Conservation (phyloP, 768 basidiomycete genomes). For the Leccinum aurantiacum region DNA sequence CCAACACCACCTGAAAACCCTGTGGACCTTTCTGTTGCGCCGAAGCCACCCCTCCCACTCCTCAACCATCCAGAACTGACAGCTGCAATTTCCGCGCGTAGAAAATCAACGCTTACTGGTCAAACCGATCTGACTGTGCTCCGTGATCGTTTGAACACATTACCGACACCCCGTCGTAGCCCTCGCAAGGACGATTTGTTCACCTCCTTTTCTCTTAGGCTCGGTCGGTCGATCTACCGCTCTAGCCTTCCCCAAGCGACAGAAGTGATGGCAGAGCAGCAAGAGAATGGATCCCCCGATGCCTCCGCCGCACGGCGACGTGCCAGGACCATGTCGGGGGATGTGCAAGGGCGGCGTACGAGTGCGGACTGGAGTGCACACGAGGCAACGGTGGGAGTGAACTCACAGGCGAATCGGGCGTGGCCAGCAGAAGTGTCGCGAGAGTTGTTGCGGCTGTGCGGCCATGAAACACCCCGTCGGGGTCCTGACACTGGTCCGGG, state of each 20-base stretch:
- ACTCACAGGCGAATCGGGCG: constrained; percentile 33
- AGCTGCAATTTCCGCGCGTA: constrained; percentile 21
- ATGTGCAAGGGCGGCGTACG: constrained; percentile 42
- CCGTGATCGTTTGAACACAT: constrained; percentile 26
- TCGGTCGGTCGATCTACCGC: constrained; percentile 29
- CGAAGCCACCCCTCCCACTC: constrained; percentile 55
- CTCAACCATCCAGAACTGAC: constrained; percentile 43
- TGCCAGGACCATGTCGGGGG: constrained; percentile 33
- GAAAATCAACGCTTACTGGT: constrained; percentile 12
- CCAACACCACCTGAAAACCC: constrained; percentile 33
- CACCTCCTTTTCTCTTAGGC: constrained; percentile 24
- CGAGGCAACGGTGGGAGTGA: constrained; percentile 41
- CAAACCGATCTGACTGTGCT: constrained; percentile 9
- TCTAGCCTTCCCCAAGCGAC: constrained; percentile 31
- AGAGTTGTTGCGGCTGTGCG: constrained; percentile 51
- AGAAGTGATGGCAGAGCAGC: constrained; percentile 15
- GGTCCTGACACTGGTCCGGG: constrained; percentile 20
- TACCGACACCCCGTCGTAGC: constrained; percentile 16
- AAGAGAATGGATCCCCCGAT: constrained; percentile 4
- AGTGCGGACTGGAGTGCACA: constrained; percentile 60
- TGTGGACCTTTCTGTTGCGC: constrained; percentile 25
- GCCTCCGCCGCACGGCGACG: constrained; percentile 15
- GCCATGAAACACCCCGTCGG: constrained; percentile 22
- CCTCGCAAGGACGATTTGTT: constrained; percentile 23
- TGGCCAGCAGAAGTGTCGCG: constrained; percentile 63